Conservation (phyloP, 805 yeast species). For the Candida dajiaensis region DNA sequence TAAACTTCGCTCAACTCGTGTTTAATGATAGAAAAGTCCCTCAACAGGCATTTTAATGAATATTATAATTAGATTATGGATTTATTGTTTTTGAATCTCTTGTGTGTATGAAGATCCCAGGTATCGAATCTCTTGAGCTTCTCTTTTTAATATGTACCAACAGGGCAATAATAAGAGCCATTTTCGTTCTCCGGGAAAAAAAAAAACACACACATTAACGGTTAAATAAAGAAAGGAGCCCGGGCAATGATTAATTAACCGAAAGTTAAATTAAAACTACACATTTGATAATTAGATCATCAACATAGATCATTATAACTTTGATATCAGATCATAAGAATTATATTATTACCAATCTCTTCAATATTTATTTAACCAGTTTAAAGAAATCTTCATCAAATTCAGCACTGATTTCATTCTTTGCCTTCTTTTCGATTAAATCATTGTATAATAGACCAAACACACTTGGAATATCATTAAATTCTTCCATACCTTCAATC, state of each 20-base stretch:
- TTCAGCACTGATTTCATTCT: constrained; percentile 18
- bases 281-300: no score
- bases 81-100: no score
- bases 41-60: constrained; percentile 14
- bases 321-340: no score
- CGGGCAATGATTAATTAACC: not conserved
- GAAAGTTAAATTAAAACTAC: not conserved
- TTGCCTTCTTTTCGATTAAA: constrained; percentile 18
- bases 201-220: no score
- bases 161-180: not conserved
- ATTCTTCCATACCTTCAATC: constrained; percentile 31
- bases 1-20: constrained; percentile 2
- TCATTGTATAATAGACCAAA: constrained; percentile 34
- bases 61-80: not conserved
- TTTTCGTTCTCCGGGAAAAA: no score
- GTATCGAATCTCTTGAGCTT: no score
- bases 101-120: no score
- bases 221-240: not conserved
- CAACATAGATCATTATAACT: no score
- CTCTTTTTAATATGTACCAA: not conserved
- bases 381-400: constrained; percentile 21
- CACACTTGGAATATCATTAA: constrained; percentile 31
- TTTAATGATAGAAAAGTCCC: constrained; percentile 8
- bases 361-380: constrained; percentile 2
- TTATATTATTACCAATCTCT: no score